Base-by-base conservation (phyloP, 2,329 filamentous ascomycete genomes). In the Verticillium tricorpus region DNA sequence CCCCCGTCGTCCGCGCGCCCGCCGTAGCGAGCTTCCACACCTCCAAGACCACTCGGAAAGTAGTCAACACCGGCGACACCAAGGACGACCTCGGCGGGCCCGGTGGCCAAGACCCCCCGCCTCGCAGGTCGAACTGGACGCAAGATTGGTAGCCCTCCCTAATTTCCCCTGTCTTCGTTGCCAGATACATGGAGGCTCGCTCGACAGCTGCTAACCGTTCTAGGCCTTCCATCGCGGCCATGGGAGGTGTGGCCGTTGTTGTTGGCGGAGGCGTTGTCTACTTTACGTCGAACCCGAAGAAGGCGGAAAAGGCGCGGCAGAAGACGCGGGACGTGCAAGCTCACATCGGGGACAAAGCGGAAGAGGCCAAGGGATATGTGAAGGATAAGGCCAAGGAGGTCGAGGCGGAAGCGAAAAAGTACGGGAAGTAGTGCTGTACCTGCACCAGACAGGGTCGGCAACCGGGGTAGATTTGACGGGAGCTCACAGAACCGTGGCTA, bases 81-180 rank as follows among this genome's bases (percentile, higher is more conserved):
- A 54, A 11, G 45, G 63, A 63, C 25, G 63, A 64, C 28, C 57
- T 65, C 34, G 64, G 63, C 17, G 64, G 62, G 0, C 64, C 64
- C 15, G 60, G 61, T 1, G 64, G 64, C 1, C 64, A 65, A 39
- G 64, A 65, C 14, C 60, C 62, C 1, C 19, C 54, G n/a, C 12
- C 54, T 22, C n/a, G n/a, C 8, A 52, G 22, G 12, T n/a, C 45
- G 19, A 25, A 8, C 19, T 12, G 22, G 11, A 2, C 58, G 5
- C 64, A 65, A 31, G 64, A 63, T 55, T 62, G 60, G 64, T 65
- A 55, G 40, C 56, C 25, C 28, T 28, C 3, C 19, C 17, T 1
- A 19, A 34, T 7, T 31, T 28, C 28, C 22, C n/a, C n/a, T n/a
- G 12, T 12, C 31, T 15, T 8, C 22, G 15, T 1, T 14, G 9